Evolutionary conservation across 352 stramenopile species (phyloP).

Genomic region (Phytophthora pluvialis): DNA sequence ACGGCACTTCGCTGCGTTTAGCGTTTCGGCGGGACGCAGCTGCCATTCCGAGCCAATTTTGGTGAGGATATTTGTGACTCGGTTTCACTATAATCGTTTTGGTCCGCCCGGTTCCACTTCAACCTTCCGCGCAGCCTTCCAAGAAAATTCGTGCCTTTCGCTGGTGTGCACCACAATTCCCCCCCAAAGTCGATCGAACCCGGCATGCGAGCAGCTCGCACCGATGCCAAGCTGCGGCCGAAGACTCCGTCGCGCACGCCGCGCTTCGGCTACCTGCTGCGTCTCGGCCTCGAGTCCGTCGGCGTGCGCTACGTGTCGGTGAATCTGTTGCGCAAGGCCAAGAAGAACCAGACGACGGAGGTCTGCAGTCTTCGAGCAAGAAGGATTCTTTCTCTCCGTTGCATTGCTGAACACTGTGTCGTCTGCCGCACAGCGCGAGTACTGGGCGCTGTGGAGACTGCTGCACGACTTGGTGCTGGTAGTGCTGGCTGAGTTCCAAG

Average conservation of each 20-base stretch:
- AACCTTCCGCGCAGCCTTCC: constrained; percentile 3
- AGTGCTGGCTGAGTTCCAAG: constrained; percentile 62
- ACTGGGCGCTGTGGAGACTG: constrained; percentile 55
- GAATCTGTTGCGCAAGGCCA: constrained; percentile 67
- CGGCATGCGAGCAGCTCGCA: constrained; percentile 1
- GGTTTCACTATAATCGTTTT: too few relatives aligned
- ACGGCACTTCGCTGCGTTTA: too few relatives aligned
- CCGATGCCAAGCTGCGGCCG: not conserved
- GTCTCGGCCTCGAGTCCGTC: constrained; percentile 45
- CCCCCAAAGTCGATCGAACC: not conserved
- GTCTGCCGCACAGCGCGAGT: constrained; percentile 48
- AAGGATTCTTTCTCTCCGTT: not conserved
- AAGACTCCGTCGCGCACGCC: constrained; percentile 21
- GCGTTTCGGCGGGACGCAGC: too few relatives aligned
- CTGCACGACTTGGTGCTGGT: constrained; percentile 75
- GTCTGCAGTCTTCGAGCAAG: not conserved
- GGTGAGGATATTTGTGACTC: too few relatives aligned
- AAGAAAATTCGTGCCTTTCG: not conserved
- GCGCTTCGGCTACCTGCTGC: constrained; percentile 52
- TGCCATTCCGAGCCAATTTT: not conserved
- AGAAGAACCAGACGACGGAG: constrained; percentile 51
- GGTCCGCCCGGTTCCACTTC: not conserved
- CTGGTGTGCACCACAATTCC: constrained; percentile 6
- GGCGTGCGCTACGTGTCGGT: constrained; percentile 60
- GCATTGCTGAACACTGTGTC: constrained; percentile 13